Conservation (phyloP, 805 yeast species). For the Myxozyma kluyveri region DNA sequence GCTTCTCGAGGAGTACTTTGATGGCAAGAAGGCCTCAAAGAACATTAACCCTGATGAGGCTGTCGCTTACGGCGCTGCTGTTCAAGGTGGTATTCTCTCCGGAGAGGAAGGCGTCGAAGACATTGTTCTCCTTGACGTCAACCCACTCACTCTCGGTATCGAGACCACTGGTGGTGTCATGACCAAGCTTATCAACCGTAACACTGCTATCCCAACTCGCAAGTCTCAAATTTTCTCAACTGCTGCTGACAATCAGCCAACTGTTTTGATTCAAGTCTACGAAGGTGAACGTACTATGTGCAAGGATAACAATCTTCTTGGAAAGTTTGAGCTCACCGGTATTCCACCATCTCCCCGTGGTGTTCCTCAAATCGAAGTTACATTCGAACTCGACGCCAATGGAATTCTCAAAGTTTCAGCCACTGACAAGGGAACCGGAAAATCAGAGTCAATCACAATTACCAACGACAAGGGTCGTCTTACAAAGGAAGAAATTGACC, state of each 20-base stretch:
- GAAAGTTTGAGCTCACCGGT: conserved; percentile 94
- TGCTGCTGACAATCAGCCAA: conserved; percentile 97
- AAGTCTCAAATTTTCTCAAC: conserved; percentile 96
- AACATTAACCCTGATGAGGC: conserved; percentile 99
- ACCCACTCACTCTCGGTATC: conserved; percentile 95
- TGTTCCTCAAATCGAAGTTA: conserved; percentile 96
- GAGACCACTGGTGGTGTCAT: conserved; percentile 99
- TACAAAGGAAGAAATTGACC: conserved; percentile 94
- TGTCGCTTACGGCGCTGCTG: conserved; percentile 99
- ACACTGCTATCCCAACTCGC: conserved; percentile 96
- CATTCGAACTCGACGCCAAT: conserved; percentile 94
- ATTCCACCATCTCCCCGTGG: conserved; percentile 99
- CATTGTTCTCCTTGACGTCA: conserved; percentile 90
- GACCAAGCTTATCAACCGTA: conserved; percentile 98
- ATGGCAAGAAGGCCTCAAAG: conserved; percentile 94
- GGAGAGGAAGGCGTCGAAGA: conserved; percentile 95
- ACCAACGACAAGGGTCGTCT: conserved; percentile 98
- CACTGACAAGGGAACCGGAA: conserved; percentile 97
- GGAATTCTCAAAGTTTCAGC: conserved; percentile 97
- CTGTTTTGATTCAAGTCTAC: conserved; percentile 93
- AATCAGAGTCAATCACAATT: conserved; percentile 92
- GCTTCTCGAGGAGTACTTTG: conserved; percentile 82
- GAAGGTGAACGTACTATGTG: conserved; percentile 98
- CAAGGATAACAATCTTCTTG: conserved; percentile 91
- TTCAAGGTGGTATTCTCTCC: conserved; percentile 95